Evolutionary conservation across 2,329 filamentous ascomycete species (phyloP).

Genomic region (Ascocoryne sarcoides): DNA sequence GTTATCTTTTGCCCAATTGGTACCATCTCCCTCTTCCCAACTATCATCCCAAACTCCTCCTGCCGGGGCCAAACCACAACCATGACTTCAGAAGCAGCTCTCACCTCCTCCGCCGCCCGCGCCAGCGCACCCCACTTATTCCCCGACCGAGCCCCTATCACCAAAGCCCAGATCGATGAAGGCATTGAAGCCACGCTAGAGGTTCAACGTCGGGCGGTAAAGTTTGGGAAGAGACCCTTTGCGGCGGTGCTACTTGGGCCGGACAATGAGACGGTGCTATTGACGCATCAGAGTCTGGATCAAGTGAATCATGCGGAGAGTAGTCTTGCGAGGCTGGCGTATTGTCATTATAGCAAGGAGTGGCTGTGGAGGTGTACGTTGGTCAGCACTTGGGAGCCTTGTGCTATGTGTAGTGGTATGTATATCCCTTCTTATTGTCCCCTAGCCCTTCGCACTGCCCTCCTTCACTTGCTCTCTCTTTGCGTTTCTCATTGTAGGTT

Average conservation of each 20-base stretch:
- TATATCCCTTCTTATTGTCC: constrained; percentile 17
- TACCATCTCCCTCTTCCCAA: not conserved
- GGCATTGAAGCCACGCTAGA: constrained; percentile 32
- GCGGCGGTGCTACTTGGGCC: constrained; percentile 39
- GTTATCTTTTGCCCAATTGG: constrained; percentile 7
- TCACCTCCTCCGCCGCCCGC: constrained; percentile 18
- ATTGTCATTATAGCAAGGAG: constrained; percentile 38
- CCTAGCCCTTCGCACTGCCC: too few species aligned
- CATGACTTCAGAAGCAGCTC: constrained; percentile 23
- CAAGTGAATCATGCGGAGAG: constrained; percentile 45
- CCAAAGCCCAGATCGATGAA: constrained; percentile 31
- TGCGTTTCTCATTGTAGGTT: too few species aligned
- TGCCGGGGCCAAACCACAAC: not conserved
- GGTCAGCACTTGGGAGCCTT: constrained; percentile 46
- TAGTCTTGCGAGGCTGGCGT: constrained; percentile 39
- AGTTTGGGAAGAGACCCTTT: constrained; percentile 41
- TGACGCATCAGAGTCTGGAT: constrained; percentile 41
- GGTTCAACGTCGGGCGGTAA: constrained; percentile 36
- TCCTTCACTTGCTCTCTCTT: not conserved
- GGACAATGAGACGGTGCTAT: constrained; percentile 39
- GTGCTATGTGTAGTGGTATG: constrained; percentile 40
- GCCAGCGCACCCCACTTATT: constrained; percentile 27
- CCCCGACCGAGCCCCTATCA: constrained; percentile 30
- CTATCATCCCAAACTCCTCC: not conserved
- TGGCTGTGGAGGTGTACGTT: constrained; percentile 42